These are phyloP conservation scores for Aspergillus spinulosporus DNA, from an alignment of 2,329 filamentous ascomycete species.

Conservation along the genomic window DNA sequence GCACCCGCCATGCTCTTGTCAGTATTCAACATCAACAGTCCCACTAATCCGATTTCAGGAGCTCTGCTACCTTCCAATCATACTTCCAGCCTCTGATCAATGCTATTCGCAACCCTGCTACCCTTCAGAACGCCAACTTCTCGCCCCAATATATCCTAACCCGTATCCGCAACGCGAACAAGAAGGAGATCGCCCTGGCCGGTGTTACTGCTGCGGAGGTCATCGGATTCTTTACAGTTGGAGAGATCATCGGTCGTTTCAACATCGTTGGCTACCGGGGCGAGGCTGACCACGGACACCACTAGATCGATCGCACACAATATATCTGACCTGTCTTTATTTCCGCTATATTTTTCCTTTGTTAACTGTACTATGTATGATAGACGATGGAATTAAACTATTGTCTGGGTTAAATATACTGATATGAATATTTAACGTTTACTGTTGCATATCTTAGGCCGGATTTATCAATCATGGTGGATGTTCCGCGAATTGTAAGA, in stretches of 20 bases:
- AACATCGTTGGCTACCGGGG: constrained; percentile 94
- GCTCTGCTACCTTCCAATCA: constrained; percentile 76
- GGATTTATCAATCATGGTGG: neutral
- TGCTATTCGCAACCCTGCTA: constrained; percentile 67
- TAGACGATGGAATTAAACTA: constrained; percentile 50
- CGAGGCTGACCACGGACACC: constrained; percentile 53
- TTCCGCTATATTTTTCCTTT: constrained; percentile 34
- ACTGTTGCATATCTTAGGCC: constrained; percentile 1
- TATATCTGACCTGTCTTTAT: constrained; percentile 30
- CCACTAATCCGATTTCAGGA: constrained; percentile 52
- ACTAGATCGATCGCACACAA: constrained; percentile 32
- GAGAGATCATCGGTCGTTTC: constrained; percentile 92
- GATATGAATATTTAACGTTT: constrained; percentile 21
- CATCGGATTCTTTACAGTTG: constrained; percentile 95
- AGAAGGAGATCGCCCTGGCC: constrained; percentile 67
- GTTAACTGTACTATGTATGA: constrained; percentile 46
- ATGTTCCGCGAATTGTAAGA: neutral
- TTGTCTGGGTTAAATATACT: constrained; percentile 35
- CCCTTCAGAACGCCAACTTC: constrained; percentile 57
- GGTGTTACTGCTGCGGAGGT: constrained; percentile 83
- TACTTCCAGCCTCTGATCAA: constrained; percentile 78
- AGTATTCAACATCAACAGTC: constrained; percentile 2
- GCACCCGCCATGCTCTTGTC: constrained; percentile 6
- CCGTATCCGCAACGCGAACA: constrained; percentile 68
- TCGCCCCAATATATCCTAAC: constrained; percentile 57